Percentiles rank a stretch among this genome's conserved stretches.
These are phyloP conservation scores for Eutypella sp. DNA, from an alignment of 2,329 filamentous ascomycete species.

Conservation along the genomic window DNA sequence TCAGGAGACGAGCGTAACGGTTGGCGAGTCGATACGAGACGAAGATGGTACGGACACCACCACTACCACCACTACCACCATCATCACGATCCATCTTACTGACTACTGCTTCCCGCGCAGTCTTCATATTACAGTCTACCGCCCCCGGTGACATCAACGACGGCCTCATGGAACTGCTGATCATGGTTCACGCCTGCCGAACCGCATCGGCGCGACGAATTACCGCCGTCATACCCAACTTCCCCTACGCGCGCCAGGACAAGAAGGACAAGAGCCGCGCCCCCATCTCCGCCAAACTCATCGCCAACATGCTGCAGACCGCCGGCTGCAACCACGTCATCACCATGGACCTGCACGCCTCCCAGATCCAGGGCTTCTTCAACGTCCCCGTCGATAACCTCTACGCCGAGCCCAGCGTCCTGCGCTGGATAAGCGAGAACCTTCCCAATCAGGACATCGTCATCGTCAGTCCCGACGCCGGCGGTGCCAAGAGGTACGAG, in stretches of 20 bases:
- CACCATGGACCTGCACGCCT: conserved; percentile 93
- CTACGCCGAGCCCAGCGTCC: conserved; percentile 87
- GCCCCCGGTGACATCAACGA: conserved; percentile 96
- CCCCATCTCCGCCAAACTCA: conserved; percentile 93
- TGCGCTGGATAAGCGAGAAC: conserved; percentile 89
- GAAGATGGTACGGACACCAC: conserved; percentile 61
- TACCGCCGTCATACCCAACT: conserved; percentile 92
- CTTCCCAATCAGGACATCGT: conserved; percentile 77
- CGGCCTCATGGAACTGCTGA: conserved; percentile 94
- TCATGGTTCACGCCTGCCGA: conserved; percentile 93
- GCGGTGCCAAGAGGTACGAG: conserved; percentile 82
- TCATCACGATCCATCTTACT: conserved; percentile 51
- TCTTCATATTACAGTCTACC: conserved; percentile 95
- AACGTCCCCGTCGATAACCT: conserved; percentile 73
- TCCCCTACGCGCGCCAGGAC: conserved; percentile 93
- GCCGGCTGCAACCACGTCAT: conserved; percentile 91
- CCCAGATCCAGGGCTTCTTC: conserved; percentile 95
- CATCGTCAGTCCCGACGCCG: conserved; percentile 91
- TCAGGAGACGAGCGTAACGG: conserved; percentile 84
- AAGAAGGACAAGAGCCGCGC: conserved; percentile 93
- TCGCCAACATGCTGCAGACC: conserved; percentile 96
- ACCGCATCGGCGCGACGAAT: conserved; percentile 72
- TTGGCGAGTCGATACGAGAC: conserved; percentile 92
- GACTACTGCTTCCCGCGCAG: conserved; percentile 34
- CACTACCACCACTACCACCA: too few relatives aligned